Percentiles rank a stretch among this genome's conserved stretches.
phyloP scores from a whole-genome alignment of 1,284 basidiomycete species.

The Apiotrichum akiyoshidainum region DNA sequence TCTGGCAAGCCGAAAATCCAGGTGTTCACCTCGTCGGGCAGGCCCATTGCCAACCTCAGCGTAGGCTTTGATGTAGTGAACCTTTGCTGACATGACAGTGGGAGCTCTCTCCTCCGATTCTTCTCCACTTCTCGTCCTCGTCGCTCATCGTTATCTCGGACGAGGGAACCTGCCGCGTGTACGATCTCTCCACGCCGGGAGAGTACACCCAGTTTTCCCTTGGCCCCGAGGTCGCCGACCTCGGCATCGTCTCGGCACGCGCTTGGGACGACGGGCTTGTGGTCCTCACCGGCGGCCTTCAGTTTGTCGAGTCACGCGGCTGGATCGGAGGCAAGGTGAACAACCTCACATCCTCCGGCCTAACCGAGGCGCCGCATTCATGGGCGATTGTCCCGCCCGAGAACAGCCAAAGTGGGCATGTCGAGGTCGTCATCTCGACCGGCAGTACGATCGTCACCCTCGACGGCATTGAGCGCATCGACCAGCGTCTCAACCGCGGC shows the following conservation, averaged over 20 bases:
- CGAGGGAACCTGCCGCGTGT: slow-evolving; percentile 85
- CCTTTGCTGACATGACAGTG: slow-evolving; percentile 34
- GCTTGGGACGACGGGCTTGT: slow-evolving; percentile 85
- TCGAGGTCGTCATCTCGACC: slow-evolving; percentile 77
- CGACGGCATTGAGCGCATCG: slow-evolving; percentile 78
- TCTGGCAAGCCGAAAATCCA: slow-evolving; percentile 63
- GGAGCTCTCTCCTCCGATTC: slow-evolving; percentile 42
- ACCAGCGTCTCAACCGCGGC: slow-evolving; percentile 78
- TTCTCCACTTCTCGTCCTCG: slow-evolving; percentile 54
- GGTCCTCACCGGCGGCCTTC: slow-evolving; percentile 71
- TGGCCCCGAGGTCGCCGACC: slow-evolving; percentile 76
- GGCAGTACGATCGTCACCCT: slow-evolving; percentile 71
- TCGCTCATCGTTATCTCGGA: slow-evolving; percentile 82
- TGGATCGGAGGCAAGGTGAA: slow-evolving; percentile 70
- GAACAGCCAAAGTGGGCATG: slow-evolving; percentile 75
- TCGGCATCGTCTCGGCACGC: slow-evolving; percentile 78
- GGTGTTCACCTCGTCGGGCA: slow-evolving; percentile 54
- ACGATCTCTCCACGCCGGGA: slow-evolving; percentile 69
- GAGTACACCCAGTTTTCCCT: slow-evolving; percentile 81
- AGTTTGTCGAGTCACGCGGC: slow-evolving; percentile 76
- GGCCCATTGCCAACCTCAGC: slow-evolving; percentile 51
- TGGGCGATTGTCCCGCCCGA: slow-evolving; percentile 87
- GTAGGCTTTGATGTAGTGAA: slow-evolving; percentile 24
- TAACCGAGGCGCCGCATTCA: slow-evolving; percentile 70
- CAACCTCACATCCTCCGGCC: slow-evolving; percentile 63